Evolutionary conservation across 208 protist genomes (phyloP), one percentile per base, ranked within the genome.

Genomic region (Lotmaria passim): DNA sequence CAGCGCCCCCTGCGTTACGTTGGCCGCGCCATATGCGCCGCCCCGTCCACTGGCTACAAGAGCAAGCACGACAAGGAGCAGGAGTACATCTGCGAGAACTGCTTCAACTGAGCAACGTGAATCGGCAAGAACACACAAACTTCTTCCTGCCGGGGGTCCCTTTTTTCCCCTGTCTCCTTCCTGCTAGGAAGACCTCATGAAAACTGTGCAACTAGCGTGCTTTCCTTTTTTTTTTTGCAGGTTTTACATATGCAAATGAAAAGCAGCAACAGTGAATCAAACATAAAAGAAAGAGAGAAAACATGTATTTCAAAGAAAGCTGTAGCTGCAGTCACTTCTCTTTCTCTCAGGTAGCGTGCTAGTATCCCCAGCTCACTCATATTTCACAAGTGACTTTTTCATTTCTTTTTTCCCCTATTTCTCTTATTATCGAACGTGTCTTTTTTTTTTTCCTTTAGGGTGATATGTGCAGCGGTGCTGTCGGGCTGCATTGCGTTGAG

Each of bases 41-140:
- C 91, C 12, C 82, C 86, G 38, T 90, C 86, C 0, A 93, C 91
- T 0, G 89, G 79, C 11, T 90, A 91, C 71, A 90, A 88, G 77
- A 86, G 77, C 56, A 60, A 66, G 31, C 87, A 96, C 79, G 83
- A 92, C 17, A 76, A 65, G 44, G 89, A 94, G 86, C 85, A 94
- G 70, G 72, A 85, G 53, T 65, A 63, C 26, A 93, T 96, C 51
- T 78, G 68, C 52, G 70, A 78, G 57, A 60, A 47, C n/a, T 76
- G 79, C 56, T 84, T 84, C 34, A 41, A 39, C 41, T 74, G 64
- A 53, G 28, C 28, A 19, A 48, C n/a, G 14, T 19, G 34, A 33
- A 36, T 43, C 15, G 1, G 15, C 8, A 28, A 17, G 11, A 62
- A 61, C 41, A 46, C 41, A n/a, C n/a, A n/a, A n/a, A n/a, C n/a